These are phyloP conservation scores for Jatropha curcas DNA, from an alignment of 345 rosid genomes.

Conservation along the genomic window DNA sequence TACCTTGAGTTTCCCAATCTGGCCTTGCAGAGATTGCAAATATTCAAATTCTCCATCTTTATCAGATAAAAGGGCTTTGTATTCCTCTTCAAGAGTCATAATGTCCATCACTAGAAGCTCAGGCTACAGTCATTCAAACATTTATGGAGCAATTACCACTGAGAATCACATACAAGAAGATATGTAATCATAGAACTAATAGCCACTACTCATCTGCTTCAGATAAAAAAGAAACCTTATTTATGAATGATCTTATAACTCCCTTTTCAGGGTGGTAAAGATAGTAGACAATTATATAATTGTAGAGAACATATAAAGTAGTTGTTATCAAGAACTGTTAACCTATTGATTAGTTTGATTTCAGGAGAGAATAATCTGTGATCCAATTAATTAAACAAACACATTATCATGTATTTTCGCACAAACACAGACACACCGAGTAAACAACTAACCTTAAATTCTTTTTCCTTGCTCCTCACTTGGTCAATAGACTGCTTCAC, in stretches of 20 bases:
- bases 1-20: conserved; percentile 60
- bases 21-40: conserved; percentile 48
- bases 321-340: background rate
- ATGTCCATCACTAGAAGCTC: conserved; percentile 55
- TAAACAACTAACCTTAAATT: conserved; percentile 46
- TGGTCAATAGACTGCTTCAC: conserved; percentile 48
- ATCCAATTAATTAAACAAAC: background rate
- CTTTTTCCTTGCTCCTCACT: conserved; percentile 46
- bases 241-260: background rate
- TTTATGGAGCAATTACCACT: background rate
- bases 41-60: conserved; percentile 56
- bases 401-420: background rate
- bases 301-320: background rate
- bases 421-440: background rate
- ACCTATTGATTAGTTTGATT: background rate
- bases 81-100: conserved; percentile 54
- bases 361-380: background rate
- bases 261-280: background rate
- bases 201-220: background rate
- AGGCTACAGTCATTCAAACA: conserved; percentile 41
- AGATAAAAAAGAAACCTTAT: background rate
- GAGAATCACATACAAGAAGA: conserved; percentile 9
- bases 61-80: conserved; percentile 52
- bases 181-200: background rate
- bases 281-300: background rate